Base-by-base conservation (phyloP, 768 basidiomycete species). In the Russula ochroleuca region DNA sequence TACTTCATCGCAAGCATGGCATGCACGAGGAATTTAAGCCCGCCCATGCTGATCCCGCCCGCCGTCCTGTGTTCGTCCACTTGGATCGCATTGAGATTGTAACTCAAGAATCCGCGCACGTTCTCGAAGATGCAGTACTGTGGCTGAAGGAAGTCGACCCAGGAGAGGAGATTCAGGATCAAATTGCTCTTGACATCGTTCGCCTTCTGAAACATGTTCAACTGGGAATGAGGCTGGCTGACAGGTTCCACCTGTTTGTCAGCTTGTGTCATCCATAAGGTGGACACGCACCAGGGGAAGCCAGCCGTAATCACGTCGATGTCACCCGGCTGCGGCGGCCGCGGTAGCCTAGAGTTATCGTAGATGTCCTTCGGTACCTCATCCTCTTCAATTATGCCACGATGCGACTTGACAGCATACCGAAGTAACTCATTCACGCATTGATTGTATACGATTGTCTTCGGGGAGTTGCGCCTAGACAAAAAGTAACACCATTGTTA, bases 1-100 rank as follows among this genome's bases (percentile, higher is more conserved):
- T 71, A 91, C 90, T 80, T 79, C 82, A 94, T 83, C 35, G 85
- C 82, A 5, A 85, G 69, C 64, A 93, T 70, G 0, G 83, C 81
- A 5, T 84, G 75, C 0, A 84, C 70, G 21, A 91, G 69, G 19
- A 92, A 78, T 71, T 90, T 92, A 1, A 92, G 69, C 0, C 88
- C 88, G 8, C 92, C 91, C 80, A 83, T 83, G n/a, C 80, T 76
- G 43, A 90, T 81, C 0, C 87, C 88, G 14, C 87, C 88, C 49
- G 77, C 78, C 0, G 85, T 76, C n/a, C 74, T 69, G 72, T 88
- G 74, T 35, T 67, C 64, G 23, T 72, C 70, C 3, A 68, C 69
- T 63, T 79, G 79, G 17, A 65, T 69, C 1, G 77, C 70, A 38
- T 76, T 76, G 43, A 82, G 76, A 37, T 70, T 75, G 63, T 72